These are phyloP conservation scores for Phaseolus coccineus DNA, from an alignment of 331 rosid genomes.

Conservation along the genomic window DNA sequence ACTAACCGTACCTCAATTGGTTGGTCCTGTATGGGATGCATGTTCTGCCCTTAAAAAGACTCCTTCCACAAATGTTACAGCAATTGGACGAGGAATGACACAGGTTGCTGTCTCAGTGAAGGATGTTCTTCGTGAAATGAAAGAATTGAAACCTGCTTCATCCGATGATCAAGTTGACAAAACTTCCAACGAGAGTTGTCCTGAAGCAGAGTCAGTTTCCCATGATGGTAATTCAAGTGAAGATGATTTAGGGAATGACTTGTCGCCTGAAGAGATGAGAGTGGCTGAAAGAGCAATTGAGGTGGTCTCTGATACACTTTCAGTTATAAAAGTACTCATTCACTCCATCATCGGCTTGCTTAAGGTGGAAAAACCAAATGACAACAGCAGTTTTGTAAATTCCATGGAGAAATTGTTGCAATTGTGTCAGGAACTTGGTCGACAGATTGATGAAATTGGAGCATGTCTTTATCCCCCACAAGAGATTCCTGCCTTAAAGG, in stretches of 20 bases:
- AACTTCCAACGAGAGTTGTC: constrained; percentile 42
- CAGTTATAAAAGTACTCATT: constrained; percentile 73
- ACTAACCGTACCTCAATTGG: constrained; percentile 68
- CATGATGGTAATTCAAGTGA: constrained; percentile 57
- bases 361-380: constrained; percentile 67
- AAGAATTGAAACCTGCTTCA: constrained; percentile 77
- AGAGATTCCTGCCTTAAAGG: constrained; percentile 63
- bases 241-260: constrained; percentile 79
- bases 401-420: constrained; percentile 79
- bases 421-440: constrained; percentile 69
- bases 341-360: constrained; percentile 78
- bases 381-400: constrained; percentile 54
- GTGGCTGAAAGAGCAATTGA: constrained; percentile 65
- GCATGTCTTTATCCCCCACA: constrained; percentile 97
- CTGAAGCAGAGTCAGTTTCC: constrained; percentile 43
- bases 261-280: constrained; percentile 88
- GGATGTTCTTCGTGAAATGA: constrained; percentile 95
- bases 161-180: constrained; percentile 51
- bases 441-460: constrained; percentile 89
- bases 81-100: constrained; percentile 85
- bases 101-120: constrained; percentile 85
- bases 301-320: constrained; percentile 66
- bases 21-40: constrained; percentile 87
- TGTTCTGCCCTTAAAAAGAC: constrained; percentile 81
- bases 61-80: constrained; percentile 77